Conservation (phyloP, 106 monocot genomes). For the Chionographis japonica region DNA sequence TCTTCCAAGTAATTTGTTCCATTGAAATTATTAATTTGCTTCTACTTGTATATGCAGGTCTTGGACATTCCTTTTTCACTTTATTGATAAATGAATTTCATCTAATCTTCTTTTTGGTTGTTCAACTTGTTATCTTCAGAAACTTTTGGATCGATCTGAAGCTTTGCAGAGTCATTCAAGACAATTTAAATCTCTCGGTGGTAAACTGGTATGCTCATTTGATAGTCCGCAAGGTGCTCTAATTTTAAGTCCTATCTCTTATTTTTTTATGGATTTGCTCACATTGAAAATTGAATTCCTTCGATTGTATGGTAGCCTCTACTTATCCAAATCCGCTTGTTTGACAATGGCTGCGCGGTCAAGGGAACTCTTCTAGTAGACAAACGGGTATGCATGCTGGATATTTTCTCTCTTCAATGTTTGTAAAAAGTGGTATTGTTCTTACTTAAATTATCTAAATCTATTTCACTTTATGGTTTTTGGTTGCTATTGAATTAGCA, state of each 20-base stretch:
- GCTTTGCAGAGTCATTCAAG: constrained; percentile 6
- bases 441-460: too few species aligned
- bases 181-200: neutral
- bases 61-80: neutral
- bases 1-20: too few species aligned
- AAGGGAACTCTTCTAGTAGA: constrained; percentile 72
- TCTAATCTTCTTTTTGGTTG: neutral
- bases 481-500: too few species aligned
- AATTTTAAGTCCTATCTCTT: neutral
- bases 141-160: constrained; percentile 11
- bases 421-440: too few species aligned
- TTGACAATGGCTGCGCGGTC: constrained; percentile 62
- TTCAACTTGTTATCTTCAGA: constrained; percentile 15
- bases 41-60: neutral
- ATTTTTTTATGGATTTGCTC: neutral
- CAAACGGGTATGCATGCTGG: constrained; percentile 36
- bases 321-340: constrained; percentile 66
- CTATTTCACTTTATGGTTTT: too few species aligned
- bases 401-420: too few species aligned
- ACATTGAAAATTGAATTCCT: too few species aligned
- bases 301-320: constrained; percentile 44
- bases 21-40: too few species aligned
- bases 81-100: too few species aligned
- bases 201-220: constrained; percentile 22
- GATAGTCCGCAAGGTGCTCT: neutral